Percentiles rank a stretch among this genome's conserved stretches.
Evolutionary conservation across 257 asterid genomes (phyloP).

Genomic region (Solanum medicagineum): DNA sequence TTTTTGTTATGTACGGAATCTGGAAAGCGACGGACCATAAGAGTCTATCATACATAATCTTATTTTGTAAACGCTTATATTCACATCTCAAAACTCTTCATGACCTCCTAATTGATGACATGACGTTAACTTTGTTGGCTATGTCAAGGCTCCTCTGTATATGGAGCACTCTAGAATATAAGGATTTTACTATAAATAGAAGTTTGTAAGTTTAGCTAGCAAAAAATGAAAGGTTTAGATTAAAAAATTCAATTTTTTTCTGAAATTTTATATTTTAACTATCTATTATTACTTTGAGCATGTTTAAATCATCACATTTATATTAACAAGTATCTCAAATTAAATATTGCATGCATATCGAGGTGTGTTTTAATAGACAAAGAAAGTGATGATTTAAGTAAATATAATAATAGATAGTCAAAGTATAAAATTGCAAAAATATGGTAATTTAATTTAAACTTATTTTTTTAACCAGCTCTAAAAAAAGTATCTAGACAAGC

Average conservation of each 20-base stretch:
- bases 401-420: background rate
- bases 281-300: background rate
- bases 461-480: too few species aligned
- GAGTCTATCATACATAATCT: too few species aligned
- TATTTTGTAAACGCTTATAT: too few species aligned
- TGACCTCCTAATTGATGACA: too few species aligned
- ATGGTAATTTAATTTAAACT: too few species aligned
- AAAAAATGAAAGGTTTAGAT: background rate
- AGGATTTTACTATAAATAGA: background rate
- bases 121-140: too few species aligned
- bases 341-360: background rate
- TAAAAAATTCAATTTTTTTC: background rate
- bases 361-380: background rate
- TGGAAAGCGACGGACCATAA: fast-evolving
- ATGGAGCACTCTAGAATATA: background rate
- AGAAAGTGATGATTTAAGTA: background rate
- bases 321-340: background rate
- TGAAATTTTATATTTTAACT: too few species aligned
- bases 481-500: too few species aligned
- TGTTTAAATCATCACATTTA: background rate
- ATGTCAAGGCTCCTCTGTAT: background rate
- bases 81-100: too few species aligned
- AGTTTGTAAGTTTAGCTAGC: background rate
- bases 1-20: too few species aligned
- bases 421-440: too few species aligned